Percentiles rank a stretch among this genome's conserved stretches.
phyloP scores from a whole-genome alignment of 805 yeast species.

The Peterozyma toletana region DNA sequence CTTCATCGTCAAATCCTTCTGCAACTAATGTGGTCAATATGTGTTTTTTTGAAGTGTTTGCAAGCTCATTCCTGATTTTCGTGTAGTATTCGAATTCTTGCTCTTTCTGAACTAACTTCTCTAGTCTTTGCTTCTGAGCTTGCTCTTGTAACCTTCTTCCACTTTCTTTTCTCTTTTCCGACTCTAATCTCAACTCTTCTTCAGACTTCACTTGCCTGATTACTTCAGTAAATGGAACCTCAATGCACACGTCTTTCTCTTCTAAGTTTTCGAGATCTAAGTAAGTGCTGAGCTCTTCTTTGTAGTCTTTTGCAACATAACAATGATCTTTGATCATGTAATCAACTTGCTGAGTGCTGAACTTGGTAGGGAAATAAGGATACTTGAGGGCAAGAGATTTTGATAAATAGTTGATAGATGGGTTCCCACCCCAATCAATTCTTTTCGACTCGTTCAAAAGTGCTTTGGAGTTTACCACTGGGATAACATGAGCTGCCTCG shows the following conservation, averaged over 20 bases:
- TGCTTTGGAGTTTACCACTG: constrained; percentile 69
- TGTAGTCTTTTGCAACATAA: constrained; percentile 66
- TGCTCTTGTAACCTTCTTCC: constrained; percentile 89
- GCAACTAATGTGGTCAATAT: constrained; percentile 47
- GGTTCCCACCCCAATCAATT: constrained; percentile 88
- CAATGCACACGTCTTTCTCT: constrained; percentile 65
- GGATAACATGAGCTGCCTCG: constrained; percentile 77
- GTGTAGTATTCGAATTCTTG: constrained; percentile 71
- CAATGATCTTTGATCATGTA: constrained; percentile 69
- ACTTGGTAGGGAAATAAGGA: constrained; percentile 81
- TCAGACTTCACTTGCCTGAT: constrained; percentile 68
- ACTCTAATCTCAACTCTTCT: constrained; percentile 71
- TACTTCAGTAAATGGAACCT: constrained; percentile 70
- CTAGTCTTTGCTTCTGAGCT: constrained; percentile 77
- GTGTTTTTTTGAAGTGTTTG: constrained; percentile 42
- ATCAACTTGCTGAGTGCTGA: constrained; percentile 57
- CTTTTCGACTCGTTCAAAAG: constrained; percentile 63
- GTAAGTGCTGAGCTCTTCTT: constrained; percentile 47
- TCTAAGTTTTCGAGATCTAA: constrained; percentile 61
- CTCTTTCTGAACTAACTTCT: constrained; percentile 73
- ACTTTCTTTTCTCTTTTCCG: constrained; percentile 75
- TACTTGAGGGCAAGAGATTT: constrained; percentile 70
- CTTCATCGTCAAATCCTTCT: constrained; percentile 75
- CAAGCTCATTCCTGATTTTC: constrained; percentile 45
- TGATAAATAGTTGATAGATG: constrained; percentile 55